Base-by-base conservation (phyloP, 2,329 filamentous ascomycete genomes). In the Cadophora luteo-olivacea region DNA sequence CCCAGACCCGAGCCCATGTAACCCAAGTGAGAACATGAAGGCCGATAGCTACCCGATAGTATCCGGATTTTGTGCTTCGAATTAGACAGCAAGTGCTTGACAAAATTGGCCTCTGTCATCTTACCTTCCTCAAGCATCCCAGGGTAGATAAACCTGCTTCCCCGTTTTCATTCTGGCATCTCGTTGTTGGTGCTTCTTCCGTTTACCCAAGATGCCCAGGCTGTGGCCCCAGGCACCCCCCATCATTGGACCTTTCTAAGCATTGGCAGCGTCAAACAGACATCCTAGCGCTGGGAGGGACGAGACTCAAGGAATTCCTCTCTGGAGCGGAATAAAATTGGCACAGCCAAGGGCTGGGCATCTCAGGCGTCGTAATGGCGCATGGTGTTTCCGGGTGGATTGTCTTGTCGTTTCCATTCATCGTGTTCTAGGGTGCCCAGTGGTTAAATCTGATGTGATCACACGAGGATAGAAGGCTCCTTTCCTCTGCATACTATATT, bases 281-380 rank as follows among this genome's bases (percentile, higher is more conserved):
- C 51, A 62, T 64, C 38, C 14, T 11, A 12, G 9, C 45, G 45
- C 19, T 48, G 45, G 45, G 41, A 48, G 45, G 45, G 45, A 48
- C 45, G 45, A 48, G 45, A 48, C 16, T 22, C 45, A 48, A 48
- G 45, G 9, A 48, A 48, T 48, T 48, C 45, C 45, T n/a, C 25
- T 16, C 38, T 65, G 14, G 24, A 29, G 63, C 62, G 67, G 67
- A 65, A 49, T 58, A 38, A 45, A 33, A 48, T 48, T 24, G 49
- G 62, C 9, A 48, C 14, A 45, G 64, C 60, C 64, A 69, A 67
- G 68, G 58, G 61, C 65, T 66, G 45, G 65, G 65, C 65, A 60
- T 11, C 24, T 29, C 33, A 29, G 33, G 33, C 36, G 62, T 55
- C 51, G 51, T 55, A 55, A 60, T 41, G 16, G 33, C 36, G 33